Conservation (phyloP, 2,329 filamentous ascomycete genomes). For the Cyphellophora attinorum region DNA sequence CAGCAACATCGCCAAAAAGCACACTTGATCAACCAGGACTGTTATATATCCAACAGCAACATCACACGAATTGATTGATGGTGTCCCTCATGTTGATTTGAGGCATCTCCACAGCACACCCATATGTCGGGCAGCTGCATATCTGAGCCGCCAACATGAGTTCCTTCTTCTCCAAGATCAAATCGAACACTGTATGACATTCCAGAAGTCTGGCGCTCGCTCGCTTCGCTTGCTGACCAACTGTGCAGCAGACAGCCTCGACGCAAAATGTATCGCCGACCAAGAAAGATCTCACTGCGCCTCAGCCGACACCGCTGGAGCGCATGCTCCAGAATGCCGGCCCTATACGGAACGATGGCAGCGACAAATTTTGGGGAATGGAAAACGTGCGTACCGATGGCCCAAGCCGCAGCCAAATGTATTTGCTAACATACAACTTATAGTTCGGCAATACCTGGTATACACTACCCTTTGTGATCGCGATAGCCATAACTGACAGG, state of each 20-base stretch:
- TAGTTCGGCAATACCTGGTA: constrained; percentile 98
- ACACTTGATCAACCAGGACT: no score
- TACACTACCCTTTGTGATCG: constrained; percentile 18
- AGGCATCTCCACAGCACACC: no score
- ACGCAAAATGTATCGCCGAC: constrained; percentile 24
- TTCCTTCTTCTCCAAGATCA: constrained; percentile 46
- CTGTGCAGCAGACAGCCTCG: neutral
- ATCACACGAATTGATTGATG: no score
- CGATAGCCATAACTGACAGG: constrained; percentile 20
- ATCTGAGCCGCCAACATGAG: constrained; percentile 30
- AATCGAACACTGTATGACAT: constrained; percentile 16
- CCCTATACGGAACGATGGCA: constrained; percentile 73
- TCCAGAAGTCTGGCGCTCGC: neutral
- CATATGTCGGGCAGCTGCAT: constrained; percentile 18
- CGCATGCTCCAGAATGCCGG: constrained; percentile 76
- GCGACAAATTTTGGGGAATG: constrained; percentile 95
- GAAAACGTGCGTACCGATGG: constrained; percentile 66
- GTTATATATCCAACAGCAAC: no score
- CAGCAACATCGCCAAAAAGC: no score
- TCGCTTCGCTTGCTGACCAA: neutral
- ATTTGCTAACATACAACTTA: constrained; percentile 20
- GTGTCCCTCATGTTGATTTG: no score
- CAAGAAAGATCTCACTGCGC: constrained; percentile 52
- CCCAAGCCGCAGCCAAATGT: constrained; percentile 2
- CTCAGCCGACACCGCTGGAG: constrained; percentile 50